Conservation (phyloP, 78 protist species). For the Chrysochromulina tobinii region DNA sequence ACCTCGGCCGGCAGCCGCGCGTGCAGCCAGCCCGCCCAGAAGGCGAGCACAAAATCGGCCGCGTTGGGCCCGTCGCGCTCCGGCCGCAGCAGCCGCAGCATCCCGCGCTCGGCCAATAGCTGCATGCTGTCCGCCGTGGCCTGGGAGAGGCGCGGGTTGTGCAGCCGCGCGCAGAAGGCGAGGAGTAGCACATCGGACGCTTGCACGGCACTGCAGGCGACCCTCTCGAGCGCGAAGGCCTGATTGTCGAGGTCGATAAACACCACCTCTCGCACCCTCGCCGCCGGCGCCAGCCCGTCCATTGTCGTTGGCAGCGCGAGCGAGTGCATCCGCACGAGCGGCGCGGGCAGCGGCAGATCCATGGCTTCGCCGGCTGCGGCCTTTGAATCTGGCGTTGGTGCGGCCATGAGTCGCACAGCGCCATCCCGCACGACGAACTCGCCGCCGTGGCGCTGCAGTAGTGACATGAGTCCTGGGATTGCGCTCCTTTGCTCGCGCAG, state of each 20-base stretch:
- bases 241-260: neutral
- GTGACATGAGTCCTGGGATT: neutral
- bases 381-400: neutral
- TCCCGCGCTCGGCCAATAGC: neutral
- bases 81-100: neutral
- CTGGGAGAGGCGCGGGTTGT: neutral
- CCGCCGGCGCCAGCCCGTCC: neutral
- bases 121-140: neutral
- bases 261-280: neutral
- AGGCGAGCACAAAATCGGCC: neutral
- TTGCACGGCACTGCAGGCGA: neutral
- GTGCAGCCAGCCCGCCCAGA: conserved; percentile 7
- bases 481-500: neutral
- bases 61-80: neutral
- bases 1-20: neutral
- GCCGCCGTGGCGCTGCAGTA: neutral
- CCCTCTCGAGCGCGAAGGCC: neutral
- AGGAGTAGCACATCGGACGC: neutral
- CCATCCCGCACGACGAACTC: neutral
- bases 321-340: neutral
- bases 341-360: neutral
- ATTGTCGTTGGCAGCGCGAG: neutral
- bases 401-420: neutral
- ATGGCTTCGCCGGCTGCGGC: no score
- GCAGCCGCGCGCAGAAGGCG: neutral